phyloP scores from a whole-genome alignment of 306 rosid species.

The Trifolium pratense region DNA sequence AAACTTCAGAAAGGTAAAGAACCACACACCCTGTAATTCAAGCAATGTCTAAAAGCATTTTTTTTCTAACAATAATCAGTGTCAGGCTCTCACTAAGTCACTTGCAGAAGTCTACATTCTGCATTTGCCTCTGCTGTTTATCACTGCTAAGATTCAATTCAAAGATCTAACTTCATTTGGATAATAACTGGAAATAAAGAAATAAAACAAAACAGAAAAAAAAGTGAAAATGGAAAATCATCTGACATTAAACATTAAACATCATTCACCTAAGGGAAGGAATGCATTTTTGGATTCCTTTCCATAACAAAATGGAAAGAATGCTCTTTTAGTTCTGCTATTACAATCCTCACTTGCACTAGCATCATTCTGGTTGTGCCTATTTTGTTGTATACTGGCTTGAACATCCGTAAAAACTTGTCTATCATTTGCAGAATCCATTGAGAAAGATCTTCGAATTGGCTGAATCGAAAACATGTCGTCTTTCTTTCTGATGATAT shows the following conservation, averaged over 20 bases:
- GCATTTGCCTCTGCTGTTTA: slow-evolving; percentile 25
- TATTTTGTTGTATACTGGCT: slow-evolving; percentile 47
- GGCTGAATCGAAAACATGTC: slow-evolving; percentile 63
- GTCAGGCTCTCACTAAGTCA: slow-evolving; percentile 27
- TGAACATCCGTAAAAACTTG: slow-evolving; percentile 58
- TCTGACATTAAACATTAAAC: slow-evolving; percentile 49
- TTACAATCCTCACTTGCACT: slow-evolving; percentile 58
- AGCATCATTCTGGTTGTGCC: slow-evolving; percentile 43
- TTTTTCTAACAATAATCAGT: slow-evolving; percentile 20
- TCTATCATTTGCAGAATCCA: slow-evolving; percentile 72
- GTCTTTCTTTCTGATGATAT: slow-evolving; percentile 59
- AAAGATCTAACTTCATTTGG: slow-evolving; percentile 31
- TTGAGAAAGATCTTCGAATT: slow-evolving; percentile 75
- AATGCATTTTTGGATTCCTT: slow-evolving; percentile 63
- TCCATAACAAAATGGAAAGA: slow-evolving; percentile 68
- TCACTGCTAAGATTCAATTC: slow-evolving; percentile 5
- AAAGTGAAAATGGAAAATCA: not conserved
- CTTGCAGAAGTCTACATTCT: slow-evolving; percentile 36
- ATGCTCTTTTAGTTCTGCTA: slow-evolving; percentile 56
- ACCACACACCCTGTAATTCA: slow-evolving; percentile 39
- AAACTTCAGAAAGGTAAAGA: slow-evolving; percentile 26
- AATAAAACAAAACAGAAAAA: slow-evolving; percentile 18
- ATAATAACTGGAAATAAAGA: slow-evolving; percentile 31
- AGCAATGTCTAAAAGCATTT: slow-evolving; percentile 41
- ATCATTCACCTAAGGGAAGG: slow-evolving; percentile 60